Evolutionary conservation across 139 green algal species (phyloP).

Genomic region (Micractinium sp.): DNA sequence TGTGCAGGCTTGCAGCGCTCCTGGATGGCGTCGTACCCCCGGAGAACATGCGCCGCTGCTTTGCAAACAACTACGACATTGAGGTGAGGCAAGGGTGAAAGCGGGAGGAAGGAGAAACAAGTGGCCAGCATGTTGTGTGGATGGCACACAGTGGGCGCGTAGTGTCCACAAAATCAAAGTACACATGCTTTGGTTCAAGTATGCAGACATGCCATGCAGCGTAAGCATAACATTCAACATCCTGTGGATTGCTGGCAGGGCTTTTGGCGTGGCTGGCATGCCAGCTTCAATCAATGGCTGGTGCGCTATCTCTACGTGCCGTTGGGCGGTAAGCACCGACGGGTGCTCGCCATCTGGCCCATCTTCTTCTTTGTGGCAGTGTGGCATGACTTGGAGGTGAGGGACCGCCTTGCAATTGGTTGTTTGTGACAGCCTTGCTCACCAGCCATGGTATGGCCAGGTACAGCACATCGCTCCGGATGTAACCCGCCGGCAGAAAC

Average conservation of each 20-base stretch:
- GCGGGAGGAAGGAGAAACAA: neutral
- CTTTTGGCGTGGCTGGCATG: conserved; percentile 94
- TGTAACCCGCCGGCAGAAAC: too few relatives aligned
- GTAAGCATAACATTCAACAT: neutral
- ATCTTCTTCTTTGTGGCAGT: conserved; percentile 97
- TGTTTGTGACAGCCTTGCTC: neutral
- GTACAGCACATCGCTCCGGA: neutral
- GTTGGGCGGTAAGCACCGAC: conserved; percentile 74
- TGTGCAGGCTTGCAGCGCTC: conserved; percentile 64
- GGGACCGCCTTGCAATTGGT: neutral
- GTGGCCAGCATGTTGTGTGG: too few relatives aligned
- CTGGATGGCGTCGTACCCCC: conserved; percentile 81
- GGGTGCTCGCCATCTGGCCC: conserved; percentile 80
- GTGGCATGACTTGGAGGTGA: conserved; percentile 93
- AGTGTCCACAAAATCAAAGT: too few relatives aligned
- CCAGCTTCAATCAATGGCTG: conserved; percentile 94
- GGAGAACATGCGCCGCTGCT: conserved; percentile 95
- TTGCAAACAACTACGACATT: conserved; percentile 96
- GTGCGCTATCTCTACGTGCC: conserved; percentile 96
- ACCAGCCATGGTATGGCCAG: neutral
- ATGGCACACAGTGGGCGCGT: too few relatives aligned
- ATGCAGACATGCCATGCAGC: neutral
- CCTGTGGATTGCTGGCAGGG: conserved; percentile 52
- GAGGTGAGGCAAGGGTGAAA: conserved; percentile 50
- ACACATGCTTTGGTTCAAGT: neutral